Evolutionary conservation across 495 filamentous ascomycete species (phyloP).

Genomic region (Chaetomium tenue): DNA sequence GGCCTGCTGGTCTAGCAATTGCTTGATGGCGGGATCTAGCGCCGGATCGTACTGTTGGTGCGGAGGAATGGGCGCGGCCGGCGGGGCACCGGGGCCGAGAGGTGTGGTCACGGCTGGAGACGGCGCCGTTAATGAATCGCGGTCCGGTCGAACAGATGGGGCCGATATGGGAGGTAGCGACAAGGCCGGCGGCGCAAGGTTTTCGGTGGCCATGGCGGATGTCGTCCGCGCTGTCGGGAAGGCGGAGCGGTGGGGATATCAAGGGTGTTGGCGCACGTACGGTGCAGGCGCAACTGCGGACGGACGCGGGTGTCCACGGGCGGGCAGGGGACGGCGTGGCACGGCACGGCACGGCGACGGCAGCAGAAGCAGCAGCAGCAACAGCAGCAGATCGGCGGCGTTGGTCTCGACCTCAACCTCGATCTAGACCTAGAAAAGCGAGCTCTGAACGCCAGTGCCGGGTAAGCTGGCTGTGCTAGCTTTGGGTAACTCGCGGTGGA

Average conservation of each 20-base stretch:
- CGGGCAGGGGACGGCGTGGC: slow-evolving; percentile 11
- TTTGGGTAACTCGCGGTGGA: slow-evolving; percentile 5
- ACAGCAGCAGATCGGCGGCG: neutral
- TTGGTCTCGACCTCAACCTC: slow-evolving; percentile 1
- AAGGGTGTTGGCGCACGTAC: neutral
- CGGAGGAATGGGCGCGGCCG: slow-evolving; percentile 14
- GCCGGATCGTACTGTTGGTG: slow-evolving; percentile 36
- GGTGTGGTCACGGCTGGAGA: slow-evolving; percentile 25
- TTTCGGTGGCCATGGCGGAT: slow-evolving; percentile 35
- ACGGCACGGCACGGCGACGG: slow-evolving; percentile 17
- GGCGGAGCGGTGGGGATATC: neutral
- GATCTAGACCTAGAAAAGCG: neutral
- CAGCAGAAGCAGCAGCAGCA: no score
- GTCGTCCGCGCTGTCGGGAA: neutral
- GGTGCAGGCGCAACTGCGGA: slow-evolving; percentile 1
- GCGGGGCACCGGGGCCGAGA: slow-evolving; percentile 16
- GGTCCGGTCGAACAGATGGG: slow-evolving; percentile 30
- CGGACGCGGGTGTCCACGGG: neutral
- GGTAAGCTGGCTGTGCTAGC: neutral
- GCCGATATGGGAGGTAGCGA: slow-evolving; percentile 23
- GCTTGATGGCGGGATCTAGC: slow-evolving; percentile 47
- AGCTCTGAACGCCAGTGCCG: slow-evolving; percentile 1
- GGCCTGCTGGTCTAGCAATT: slow-evolving; percentile 49
- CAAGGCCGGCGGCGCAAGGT: slow-evolving; percentile 27
- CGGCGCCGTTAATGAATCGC: slow-evolving; percentile 32